phyloP scores from a whole-genome alignment of 139 green algal genomes.

The Parachlorella kessleri region DNA sequence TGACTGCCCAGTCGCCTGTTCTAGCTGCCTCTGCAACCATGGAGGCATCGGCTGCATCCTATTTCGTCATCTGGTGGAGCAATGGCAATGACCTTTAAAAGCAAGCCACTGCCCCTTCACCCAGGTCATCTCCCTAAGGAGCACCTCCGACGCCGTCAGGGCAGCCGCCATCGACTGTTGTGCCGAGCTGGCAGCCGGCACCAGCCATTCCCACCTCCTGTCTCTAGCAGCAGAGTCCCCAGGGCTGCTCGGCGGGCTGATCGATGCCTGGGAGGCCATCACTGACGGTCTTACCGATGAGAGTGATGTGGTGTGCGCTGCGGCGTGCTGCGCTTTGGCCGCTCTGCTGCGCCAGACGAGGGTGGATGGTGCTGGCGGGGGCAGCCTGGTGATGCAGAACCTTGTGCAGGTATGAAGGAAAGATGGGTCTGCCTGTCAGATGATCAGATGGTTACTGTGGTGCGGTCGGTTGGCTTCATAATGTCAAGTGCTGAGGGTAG shows the following conservation, averaged over 20 bases:
- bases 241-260: constrained; percentile 8
- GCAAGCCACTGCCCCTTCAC: neutral
- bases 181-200: constrained; percentile 2
- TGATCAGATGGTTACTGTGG: too few species aligned
- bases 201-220: neutral
- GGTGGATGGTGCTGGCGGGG: neutral
- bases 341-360: neutral
- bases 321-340: constrained; percentile 10
- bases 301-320: constrained; percentile 24
- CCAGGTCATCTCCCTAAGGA: constrained; percentile 17
- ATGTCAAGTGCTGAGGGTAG: too few species aligned
- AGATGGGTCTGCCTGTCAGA: too few species aligned
- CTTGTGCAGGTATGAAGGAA: neutral
- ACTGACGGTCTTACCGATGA: constrained; percentile 18
- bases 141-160: constrained; percentile 18
- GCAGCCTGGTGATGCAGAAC: constrained; percentile 6
- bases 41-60: neutral
- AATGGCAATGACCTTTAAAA: too few species aligned
- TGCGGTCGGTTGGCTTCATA: too few species aligned
- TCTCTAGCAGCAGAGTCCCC: neutral
- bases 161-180: constrained; percentile 16
- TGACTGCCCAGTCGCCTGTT: too few species aligned
- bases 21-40: neutral
- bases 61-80: too few species aligned
- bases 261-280: constrained; percentile 26